Base-by-base conservation (phyloP, 192 early-diverging fungal genomes). In the Oehlia diaphana region DNA sequence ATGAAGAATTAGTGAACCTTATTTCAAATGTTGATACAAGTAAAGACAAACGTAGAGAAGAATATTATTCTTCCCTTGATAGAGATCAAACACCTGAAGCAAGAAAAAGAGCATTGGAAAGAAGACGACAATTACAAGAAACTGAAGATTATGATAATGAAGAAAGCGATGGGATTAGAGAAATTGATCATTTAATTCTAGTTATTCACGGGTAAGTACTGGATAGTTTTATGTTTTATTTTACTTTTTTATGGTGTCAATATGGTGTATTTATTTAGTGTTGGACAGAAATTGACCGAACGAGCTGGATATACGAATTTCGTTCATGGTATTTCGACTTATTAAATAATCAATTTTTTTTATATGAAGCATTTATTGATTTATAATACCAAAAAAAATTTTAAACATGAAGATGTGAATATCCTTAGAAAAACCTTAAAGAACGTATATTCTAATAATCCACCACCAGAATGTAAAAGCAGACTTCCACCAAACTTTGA, bases 281-380 rank as follows among this genome's bases (percentile, higher is more conserved):
- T 96, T 73, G 95, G 95, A 23, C 95, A 96, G 75, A 96, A 95
- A 79, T 85, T 96, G n/a, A 86, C 89, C 31, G 94, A 95, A 70
- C 80, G 89, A 23, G 84, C 93, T 68, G 88, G 90, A 35, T 87
- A 88, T 2, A 90, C 95, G 74, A 90, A 91, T 31, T 91, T 91
- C 82, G 84, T 91, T 14, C 84, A 91, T 73, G 86, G 86, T 87
- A 83, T 73, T 44, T 31, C 4, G 28, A 67, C 2, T 33, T 33
- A 35, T 67, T n/a, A 31, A 0, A 33, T 67, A 67, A 13, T 66
- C 5, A 9, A 26, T 26, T 2, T 44, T 70, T 70, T 44, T n/a
- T 42, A 42, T 37, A 37, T 42, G 39, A 42, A 42, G 7, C 5
- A 42, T 8, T 42, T 42, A 42, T 7, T 42, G 39, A 42, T 42